phyloP scores from a whole-genome alignment of 2,329 filamentous ascomycete species.

The Aspergillus transmontanensis region DNA sequence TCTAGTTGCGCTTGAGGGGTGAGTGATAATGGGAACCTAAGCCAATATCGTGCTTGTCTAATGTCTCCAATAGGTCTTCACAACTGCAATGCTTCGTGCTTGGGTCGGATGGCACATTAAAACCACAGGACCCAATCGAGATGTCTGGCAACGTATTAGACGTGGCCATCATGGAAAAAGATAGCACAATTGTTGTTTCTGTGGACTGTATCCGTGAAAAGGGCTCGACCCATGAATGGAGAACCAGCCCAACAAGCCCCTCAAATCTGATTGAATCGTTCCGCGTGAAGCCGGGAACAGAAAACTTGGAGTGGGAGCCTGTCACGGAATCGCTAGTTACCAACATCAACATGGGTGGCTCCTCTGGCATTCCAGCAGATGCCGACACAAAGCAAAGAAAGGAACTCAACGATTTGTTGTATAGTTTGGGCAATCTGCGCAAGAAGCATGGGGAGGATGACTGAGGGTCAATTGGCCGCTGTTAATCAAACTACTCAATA shows the following conservation, averaged over 20 bases:
- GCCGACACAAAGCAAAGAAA: conserved; percentile 34
- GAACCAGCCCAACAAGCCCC: conserved; percentile 21
- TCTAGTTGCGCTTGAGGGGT: conserved; percentile 63
- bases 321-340: conserved; percentile 22
- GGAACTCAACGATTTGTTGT: conserved; percentile 39
- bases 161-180: conserved; percentile 38
- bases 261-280: conserved; percentile 35
- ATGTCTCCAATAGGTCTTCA: conserved; percentile 62
- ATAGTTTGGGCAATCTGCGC: conserved; percentile 44
- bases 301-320: conserved; percentile 30
- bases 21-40: conserved; percentile 29
- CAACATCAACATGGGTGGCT: conserved; percentile 35
- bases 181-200: conserved; percentile 49
- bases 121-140: conserved; percentile 53
- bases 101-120: conserved; percentile 52
- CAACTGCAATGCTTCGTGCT: conserved; percentile 68
- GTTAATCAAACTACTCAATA: background rate
- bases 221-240: conserved; percentile 51
- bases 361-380: conserved; percentile 26
- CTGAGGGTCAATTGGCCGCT: background rate
- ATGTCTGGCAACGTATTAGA: conserved; percentile 69
- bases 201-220: conserved; percentile 57
- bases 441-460: conserved; percentile 37
- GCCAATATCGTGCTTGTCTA: conserved; percentile 12
- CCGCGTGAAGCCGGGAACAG: conserved; percentile 21